Conservation (phyloP, 768 basidiomycete species). For the Tricholoma terreum region DNA sequence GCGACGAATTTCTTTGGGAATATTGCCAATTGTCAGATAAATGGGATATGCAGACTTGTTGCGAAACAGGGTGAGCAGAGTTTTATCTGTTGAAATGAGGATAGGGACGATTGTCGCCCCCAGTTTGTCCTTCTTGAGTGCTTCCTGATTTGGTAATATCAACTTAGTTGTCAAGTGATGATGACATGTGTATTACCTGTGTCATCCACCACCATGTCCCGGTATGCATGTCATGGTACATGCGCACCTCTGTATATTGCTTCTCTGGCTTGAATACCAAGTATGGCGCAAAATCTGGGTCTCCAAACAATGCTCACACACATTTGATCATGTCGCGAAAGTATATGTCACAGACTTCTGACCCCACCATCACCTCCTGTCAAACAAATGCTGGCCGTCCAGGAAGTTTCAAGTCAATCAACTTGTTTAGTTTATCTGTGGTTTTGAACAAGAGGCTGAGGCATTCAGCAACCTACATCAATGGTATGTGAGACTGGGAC, state of each 20-base stretch:
- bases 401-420: slow-evolving; percentile 26
- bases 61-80: slow-evolving; percentile 36
- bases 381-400: slow-evolving; percentile 22
- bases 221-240: too few relatives aligned
- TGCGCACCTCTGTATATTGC: too few relatives aligned
- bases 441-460: slow-evolving; percentile 24
- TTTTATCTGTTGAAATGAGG: slow-evolving; percentile 48
- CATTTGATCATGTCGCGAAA: slow-evolving; percentile 35
- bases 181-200: too few relatives aligned
- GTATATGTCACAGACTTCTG: slow-evolving; percentile 30
- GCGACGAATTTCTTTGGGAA: slow-evolving; percentile 36
- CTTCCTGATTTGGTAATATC: too few relatives aligned
- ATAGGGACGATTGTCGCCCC: slow-evolving; percentile 33
- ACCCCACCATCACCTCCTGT: slow-evolving; percentile 24
- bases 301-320: slow-evolving; percentile 11
- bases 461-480: slow-evolving; percentile 18
- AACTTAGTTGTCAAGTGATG: too few relatives aligned
- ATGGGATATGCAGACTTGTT: slow-evolving; percentile 45
- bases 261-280: too few relatives aligned
- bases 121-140: too few relatives aligned
- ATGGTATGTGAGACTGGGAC: slow-evolving; percentile 2
- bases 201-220: too few relatives aligned
- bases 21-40: slow-evolving; percentile 47
- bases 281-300: too few relatives aligned
- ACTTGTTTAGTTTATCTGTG: slow-evolving; percentile 22